Conservation (phyloP, 1,139 yeast genomes). For the Kluyveromyces marxianus region DNA sequence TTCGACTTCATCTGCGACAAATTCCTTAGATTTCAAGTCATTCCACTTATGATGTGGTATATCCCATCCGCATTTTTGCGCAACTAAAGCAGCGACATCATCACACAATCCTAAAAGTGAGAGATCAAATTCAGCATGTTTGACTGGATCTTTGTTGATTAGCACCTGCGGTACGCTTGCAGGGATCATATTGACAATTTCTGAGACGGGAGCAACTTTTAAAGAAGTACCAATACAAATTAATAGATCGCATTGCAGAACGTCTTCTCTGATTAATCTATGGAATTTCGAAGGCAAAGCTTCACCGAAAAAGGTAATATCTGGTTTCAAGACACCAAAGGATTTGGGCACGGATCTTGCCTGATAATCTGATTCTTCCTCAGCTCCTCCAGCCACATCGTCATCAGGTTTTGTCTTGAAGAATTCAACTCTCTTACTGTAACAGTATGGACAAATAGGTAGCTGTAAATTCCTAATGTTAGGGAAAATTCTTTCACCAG, state of each 20-base stretch:
- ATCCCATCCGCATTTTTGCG: slow-evolving; percentile 58
- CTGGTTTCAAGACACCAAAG: slow-evolving; percentile 92
- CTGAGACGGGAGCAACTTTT: slow-evolving; percentile 94
- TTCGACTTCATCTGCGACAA: slow-evolving; percentile 21
- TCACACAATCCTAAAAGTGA: slow-evolving; percentile 81
- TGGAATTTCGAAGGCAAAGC: slow-evolving; percentile 72
- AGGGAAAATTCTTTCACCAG: slow-evolving; percentile 60
- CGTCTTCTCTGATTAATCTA: slow-evolving; percentile 49
- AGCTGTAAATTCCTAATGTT: slow-evolving; percentile 54
- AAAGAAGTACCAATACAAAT: slow-evolving; percentile 90
- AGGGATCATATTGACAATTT: slow-evolving; percentile 71
- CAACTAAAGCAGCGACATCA: slow-evolving; percentile 66
- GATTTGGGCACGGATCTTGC: slow-evolving; percentile 31
- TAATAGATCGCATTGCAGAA: slow-evolving; percentile 66
- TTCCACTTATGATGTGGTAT: slow-evolving; percentile 47
- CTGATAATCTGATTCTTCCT: slow-evolving; percentile 4
- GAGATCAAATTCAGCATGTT: slow-evolving; percentile 74
- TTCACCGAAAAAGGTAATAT: slow-evolving; percentile 92
- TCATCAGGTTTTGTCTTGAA: slow-evolving; percentile 21
- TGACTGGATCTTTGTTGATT: slow-evolving; percentile 74
- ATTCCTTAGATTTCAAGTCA: slow-evolving; percentile 18
- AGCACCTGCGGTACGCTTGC: slow-evolving; percentile 73
- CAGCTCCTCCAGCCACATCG: slow-evolving; percentile 16
- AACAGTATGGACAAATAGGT: slow-evolving; percentile 69
- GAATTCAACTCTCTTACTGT: slow-evolving; percentile 35